Evolutionary conservation across 2,329 filamentous ascomycete species (phyloP).

Genomic region (Cladosporium oxysporum): DNA sequence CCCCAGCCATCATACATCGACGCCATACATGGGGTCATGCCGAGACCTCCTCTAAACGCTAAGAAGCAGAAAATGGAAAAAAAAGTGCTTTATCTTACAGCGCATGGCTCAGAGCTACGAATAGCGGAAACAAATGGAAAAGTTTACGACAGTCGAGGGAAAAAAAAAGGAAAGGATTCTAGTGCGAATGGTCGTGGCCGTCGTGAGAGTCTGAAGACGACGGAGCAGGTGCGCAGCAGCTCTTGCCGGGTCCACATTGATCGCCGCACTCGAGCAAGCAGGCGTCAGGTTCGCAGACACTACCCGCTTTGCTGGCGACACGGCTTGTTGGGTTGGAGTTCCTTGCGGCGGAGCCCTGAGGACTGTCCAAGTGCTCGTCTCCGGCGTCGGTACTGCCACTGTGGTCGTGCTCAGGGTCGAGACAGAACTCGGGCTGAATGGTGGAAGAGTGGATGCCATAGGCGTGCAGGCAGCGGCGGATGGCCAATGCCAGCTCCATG

Average conservation of each 20-base stretch:
- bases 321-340: slow-evolving; percentile 38
- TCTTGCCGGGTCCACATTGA: slow-evolving; percentile 44
- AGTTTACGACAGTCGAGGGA: neutral
- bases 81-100: slow-evolving; percentile 1
- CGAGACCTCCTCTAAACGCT: neutral
- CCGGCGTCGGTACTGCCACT: slow-evolving; percentile 34
- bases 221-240: slow-evolving; percentile 42
- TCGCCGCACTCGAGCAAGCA: slow-evolving; percentile 49
- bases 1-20: neutral
- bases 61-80: neutral
- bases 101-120: neutral
- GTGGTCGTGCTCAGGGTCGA: slow-evolving; percentile 48
- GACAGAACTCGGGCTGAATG: slow-evolving; percentile 84
- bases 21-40: slow-evolving; percentile 5
- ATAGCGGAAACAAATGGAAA: neutral
- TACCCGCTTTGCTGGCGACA: slow-evolving; percentile 37
- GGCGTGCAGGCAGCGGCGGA: slow-evolving; percentile 85
- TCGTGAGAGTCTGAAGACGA: slow-evolving; percentile 28
- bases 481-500: slow-evolving; percentile 83
- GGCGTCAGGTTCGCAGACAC: slow-evolving; percentile 34
- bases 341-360: slow-evolving; percentile 29
- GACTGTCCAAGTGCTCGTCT: slow-evolving; percentile 32
- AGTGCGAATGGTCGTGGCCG: slow-evolving; percentile 38
- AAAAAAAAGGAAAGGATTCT: neutral
- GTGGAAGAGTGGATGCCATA: slow-evolving; percentile 97